Conservation (phyloP, 148 eudicot species). For the Gaultheria prostrata region DNA sequence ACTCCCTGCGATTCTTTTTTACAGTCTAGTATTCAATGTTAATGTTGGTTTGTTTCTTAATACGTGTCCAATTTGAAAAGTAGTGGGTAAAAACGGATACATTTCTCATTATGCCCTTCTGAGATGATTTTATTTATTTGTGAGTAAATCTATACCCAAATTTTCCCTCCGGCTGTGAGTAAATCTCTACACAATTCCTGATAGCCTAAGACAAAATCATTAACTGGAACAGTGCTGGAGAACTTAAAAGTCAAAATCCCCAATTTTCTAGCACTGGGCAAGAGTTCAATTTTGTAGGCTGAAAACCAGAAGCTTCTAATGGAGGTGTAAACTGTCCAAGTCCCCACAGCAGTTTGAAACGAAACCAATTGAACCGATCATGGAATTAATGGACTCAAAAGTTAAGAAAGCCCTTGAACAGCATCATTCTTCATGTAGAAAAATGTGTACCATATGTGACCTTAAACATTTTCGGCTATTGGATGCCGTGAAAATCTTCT, state of each 20-base stretch:
- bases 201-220: neutral
- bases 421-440: neutral
- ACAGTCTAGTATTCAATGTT: too few relatives aligned
- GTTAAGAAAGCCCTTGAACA: conserved; percentile 9
- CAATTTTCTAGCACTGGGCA: neutral
- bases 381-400: neutral
- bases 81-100: too few relatives aligned
- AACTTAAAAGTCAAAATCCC: neutral
- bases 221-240: neutral
- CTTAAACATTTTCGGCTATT: neutral
- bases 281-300: neutral
- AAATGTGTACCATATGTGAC: conserved; percentile 1
- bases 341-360: neutral
- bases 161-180: too few relatives aligned
- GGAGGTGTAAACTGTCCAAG: conserved; percentile 13
- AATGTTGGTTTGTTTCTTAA: too few relatives aligned
- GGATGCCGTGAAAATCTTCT: neutral
- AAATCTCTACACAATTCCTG: neutral
- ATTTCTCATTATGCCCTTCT: too few relatives aligned
- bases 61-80: too few relatives aligned
- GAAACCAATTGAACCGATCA: conserved; percentile 10
- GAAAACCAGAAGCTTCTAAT: conserved; percentile 14
- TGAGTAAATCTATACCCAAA: too few relatives aligned
- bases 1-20: too few relatives aligned
- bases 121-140: too few relatives aligned